These are phyloP conservation scores for Fagopyrum tataricum DNA, from an alignment of 148 eudicot species.

Conservation along the genomic window DNA sequence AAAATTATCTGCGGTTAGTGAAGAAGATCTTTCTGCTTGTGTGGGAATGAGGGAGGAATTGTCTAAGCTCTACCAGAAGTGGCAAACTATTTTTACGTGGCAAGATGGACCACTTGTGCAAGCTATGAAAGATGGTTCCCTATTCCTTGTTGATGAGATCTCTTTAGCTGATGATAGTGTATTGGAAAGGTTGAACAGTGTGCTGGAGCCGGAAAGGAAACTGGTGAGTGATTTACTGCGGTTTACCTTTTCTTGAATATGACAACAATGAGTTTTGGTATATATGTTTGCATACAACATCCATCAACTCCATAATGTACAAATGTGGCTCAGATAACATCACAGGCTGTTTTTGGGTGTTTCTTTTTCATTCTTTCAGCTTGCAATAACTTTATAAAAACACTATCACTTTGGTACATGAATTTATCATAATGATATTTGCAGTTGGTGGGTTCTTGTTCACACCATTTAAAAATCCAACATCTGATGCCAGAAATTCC, in stretches of 20 bases:
- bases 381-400: neutral
- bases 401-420: neutral
- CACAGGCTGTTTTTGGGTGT: neutral
- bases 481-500: neutral
- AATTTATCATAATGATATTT: neutral
- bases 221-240: constrained; percentile 44
- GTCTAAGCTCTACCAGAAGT: constrained; percentile 56
- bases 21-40: constrained; percentile 40
- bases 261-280: neutral
- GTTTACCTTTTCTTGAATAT: constrained; percentile 9
- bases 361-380: neutral
- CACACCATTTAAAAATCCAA: neutral
- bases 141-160: constrained; percentile 93
- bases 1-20: constrained; percentile 35
- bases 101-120: constrained; percentile 95
- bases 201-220: constrained; percentile 94
- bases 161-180: constrained; percentile 99
- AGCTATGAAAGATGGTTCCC: constrained; percentile 87
- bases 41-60: constrained; percentile 34
- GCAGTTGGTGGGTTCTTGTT: neutral
- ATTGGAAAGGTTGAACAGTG: constrained; percentile 92
- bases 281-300: neutral
- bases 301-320: neutral
- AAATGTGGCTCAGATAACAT: neutral
- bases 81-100: constrained; percentile 89